Evolutionary conservation across 2,329 filamentous ascomycete genomes (phyloP), one percentile per base, ranked within the genome.

Genomic region (Esteya vermicola): DNA sequence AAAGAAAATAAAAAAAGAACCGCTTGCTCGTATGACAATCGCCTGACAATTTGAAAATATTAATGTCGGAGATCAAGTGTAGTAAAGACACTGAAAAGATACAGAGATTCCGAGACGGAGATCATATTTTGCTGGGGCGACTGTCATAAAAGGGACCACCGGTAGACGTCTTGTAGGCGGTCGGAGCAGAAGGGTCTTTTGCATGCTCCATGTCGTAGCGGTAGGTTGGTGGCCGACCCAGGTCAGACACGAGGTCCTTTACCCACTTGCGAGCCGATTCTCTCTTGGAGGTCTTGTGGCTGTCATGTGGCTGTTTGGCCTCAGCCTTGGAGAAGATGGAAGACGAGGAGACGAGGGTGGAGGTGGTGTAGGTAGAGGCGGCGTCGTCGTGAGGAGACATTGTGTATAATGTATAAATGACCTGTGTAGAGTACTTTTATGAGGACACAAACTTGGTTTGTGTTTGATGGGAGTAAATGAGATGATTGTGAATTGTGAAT

Each of bases 361-460:
- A 50, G 40, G 50, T n/a, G n/a, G n/a, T 54, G 48, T 48, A 50
- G 39, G 53, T 47, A 23, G 55, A 54, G 36, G 52, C 50, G n/a
- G 54, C 46, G 46, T 45, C 32, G 30, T 56, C 51, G 44, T 52
- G 53, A 47, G 23, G 30, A 27, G 33, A 18, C 35, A 37, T 37
- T 6, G 9, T n/a, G n/a, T n/a, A n/a, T n/a, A n/a, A n/a, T n/a
- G n/a, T n/a, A n/a, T n/a, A n/a, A n/a, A n/a, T 41, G 28, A 28
- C 4, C 16, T 26, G 10, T 14, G 3, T 32, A 20, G 22, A 26
- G 22, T 13, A 16, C n/a, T 12, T 16, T 5, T 35, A 26, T 26
- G 12, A 32, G 7, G 7, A 4, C 18, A 14, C 13, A 19, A 12
- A 33, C 4, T 7, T 10, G 4, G 12, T 16, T 8, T 9, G 28